Base-by-base conservation (phyloP, 345 rosid species). In the Litchi chinensis region DNA sequence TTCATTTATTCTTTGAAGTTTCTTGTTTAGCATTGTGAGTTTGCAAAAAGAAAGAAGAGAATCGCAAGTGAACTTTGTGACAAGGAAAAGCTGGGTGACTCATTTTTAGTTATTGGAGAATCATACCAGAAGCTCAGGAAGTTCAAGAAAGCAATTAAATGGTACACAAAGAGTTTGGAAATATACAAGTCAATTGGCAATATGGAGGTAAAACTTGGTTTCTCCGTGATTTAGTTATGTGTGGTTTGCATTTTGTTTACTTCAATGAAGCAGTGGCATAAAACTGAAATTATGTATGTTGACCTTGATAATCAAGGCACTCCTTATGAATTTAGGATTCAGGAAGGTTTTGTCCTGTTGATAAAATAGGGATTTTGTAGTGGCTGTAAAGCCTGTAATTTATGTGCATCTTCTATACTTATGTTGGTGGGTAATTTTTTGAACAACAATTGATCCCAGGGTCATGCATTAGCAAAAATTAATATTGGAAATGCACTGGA, bases 381-480 rank as follows among this genome's bases (percentile, higher is more conserved):
- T 75, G 46, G 48, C 5, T 7, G 5, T 46, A 46, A 46, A 32
- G 37, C 37, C 44, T 46, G 76, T 66, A 70, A 70, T 77, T 8
- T 15, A 60, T 68, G 43, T 59, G 75, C 46, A 46, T 82, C 48
- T 48, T 11, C 15, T 70, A 41, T 71, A 70, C 43, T 26, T 60
- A 15, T 81, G 65, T 66, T 68, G 73, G 70, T 76, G 41, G 56
- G 18, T 71, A 81, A 37, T 57, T 63, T 43, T 80, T 84, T 77
- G 83, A 79, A 70, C 26, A 71, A 60, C 67, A 85, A 65, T 80
- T 68, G 39, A 63, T 76, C 86, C 83, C 87, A 96, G 98, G 99
- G 99, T 79, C 98, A 92, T 86, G 98, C 95, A 67, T 72, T 92
- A 46, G 92, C 93, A 74, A 96, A 92, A 87, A 91, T 91, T 68